A percentile compares a stretch with the other conserved stretches of the same genome.
Evolutionary conservation across 129 eudicot genomes (phyloP).

Genomic region (Solidago caesia): DNA sequence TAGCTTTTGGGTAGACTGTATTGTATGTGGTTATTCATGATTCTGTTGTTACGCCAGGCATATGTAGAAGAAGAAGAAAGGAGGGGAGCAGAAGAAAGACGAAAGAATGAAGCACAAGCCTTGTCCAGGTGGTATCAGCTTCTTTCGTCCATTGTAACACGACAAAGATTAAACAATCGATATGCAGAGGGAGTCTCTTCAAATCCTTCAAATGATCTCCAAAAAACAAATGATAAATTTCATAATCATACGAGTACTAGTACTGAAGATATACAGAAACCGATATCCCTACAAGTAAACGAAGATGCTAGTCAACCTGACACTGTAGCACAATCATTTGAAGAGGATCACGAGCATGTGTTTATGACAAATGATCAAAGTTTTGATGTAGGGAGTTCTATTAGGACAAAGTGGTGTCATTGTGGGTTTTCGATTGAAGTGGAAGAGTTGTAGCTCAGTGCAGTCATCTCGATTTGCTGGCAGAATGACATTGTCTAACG

Average conservation of each 20-base stretch:
- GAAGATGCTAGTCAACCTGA: constrained; percentile 20
- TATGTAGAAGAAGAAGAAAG: constrained; percentile 74
- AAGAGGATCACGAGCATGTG: constrained; percentile 67
- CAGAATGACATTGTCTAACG: too few relatives aligned
- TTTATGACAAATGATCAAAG: constrained; percentile 50
- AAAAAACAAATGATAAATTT: constrained; percentile 19
- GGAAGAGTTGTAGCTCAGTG: constrained; percentile 55
- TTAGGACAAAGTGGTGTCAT: constrained; percentile 53
- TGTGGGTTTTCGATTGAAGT: constrained; percentile 84
- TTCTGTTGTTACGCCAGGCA: constrained; percentile 43
- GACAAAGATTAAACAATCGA: constrained; percentile 68
- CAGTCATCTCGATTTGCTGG: too few relatives aligned
- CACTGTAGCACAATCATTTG: constrained; percentile 2
- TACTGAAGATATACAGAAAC: constrained; percentile 20
- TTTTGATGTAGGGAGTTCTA: constrained; percentile 40
- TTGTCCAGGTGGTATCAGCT: constrained; percentile 89
- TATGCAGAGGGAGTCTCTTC: constrained; percentile 47
- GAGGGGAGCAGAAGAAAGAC: constrained; percentile 73
- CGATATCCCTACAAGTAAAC: constrained; percentile 25
- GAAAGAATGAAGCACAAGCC: constrained; percentile 70
- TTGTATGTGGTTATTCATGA: background rate
- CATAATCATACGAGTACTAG: constrained; percentile 11
- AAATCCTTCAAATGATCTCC: constrained; percentile 14
- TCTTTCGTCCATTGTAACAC: constrained; percentile 79
- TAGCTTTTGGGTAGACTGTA: background rate